Base-by-base conservation (phyloP, 371 early-diverging fungal genomes). In the Apophysomyces trapeziformis region DNA sequence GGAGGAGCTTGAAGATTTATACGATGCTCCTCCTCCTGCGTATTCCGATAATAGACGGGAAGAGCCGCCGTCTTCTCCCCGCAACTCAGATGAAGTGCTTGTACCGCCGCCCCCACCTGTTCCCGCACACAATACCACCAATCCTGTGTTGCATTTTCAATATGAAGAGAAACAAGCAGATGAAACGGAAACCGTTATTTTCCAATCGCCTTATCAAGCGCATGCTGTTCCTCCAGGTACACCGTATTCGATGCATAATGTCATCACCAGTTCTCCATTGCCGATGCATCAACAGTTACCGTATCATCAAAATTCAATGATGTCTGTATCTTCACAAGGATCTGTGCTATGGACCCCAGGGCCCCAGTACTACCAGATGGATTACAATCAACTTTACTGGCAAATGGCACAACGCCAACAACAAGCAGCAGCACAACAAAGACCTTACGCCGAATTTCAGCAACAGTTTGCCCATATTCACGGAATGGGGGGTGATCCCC, bases 381-480 rank as follows among this genome's bases (percentile, higher is more conserved):
- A 77, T 41, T 84, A 80, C 39, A 71, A 72, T 8, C 79, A 79
- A 21, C 66, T 79, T n/a, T 79, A 79, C 60, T 71, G 70, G 36
- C 81, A 84, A 68, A 67, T 76, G 7, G 69, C 72, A 12, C 72
- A 66, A 9, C 69, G 69, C 14, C 78, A 74, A 60, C 54, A 50
- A 21, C 69, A 75, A 35, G 65, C 69, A 14, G 66, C 68, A 38
- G 65, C 61, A 35, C 54, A 61, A 21, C 72, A 75, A 36, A 68
- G 76, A 14, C 76, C 83, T 38, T 83, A 83, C 58, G 47, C 71
- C 35, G 78, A 79, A 54, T 83, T 78, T 44, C 75, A 76, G 32
- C 78, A 80, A 43, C 81, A 76, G 46, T 67, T 74, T 37, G 63
- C 63, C 38, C 62, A 67, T 45, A 38, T 41, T 36, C 63, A 46